phyloP scores from a whole-genome alignment of 176 grass and related monocot genomes.

The Zea mays region Zm-B73-REFERENCE-NAM-5.0 NC_050100.1:213599501-213600000 shows the following conservation, averaged over 20 bases:
- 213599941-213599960: constrained; percentile 78
- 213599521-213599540: constrained; percentile 77
- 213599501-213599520: constrained; percentile 80
- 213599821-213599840: constrained; percentile 67
- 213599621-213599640: constrained; percentile 82
- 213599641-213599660: constrained; percentile 63
- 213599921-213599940: constrained; percentile 65
- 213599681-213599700: constrained; percentile 70
- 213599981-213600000: constrained; percentile 98
- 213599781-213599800: constrained; percentile 38
- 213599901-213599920: constrained; percentile 70
- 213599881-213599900: constrained; percentile 92
- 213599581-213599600: constrained; percentile 88
- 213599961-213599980: constrained; percentile 88
- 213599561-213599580: constrained; percentile 71
- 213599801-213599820: constrained; percentile 49
- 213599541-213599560: constrained; percentile 68
- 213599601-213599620: constrained; percentile 88
- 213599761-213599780: constrained; percentile 37
- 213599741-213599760: constrained; percentile 52
- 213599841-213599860: constrained; percentile 65
- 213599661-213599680: constrained; percentile 51
- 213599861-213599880: constrained; percentile 60
- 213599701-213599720: constrained; percentile 76
- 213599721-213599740: constrained; percentile 88